These are phyloP conservation scores for Botrytis medusae DNA, from an alignment of 2,329 filamentous ascomycete species.

Conservation along the genomic window DNA sequence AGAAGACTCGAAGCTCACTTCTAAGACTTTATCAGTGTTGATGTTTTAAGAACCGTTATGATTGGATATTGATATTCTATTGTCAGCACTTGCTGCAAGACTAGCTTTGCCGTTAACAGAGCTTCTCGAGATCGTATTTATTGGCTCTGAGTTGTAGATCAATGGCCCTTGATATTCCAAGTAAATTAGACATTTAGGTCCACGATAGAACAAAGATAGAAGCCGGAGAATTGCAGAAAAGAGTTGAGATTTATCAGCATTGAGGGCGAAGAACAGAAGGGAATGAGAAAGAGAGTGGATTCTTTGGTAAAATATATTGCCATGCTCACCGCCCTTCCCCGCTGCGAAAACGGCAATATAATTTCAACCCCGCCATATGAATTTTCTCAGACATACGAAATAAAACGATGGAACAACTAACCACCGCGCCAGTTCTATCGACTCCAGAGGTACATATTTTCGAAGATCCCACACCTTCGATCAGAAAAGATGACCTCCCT, in stretches of 20 bases:
- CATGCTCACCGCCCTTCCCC: background rate
- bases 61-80: background rate
- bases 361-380: constrained; percentile 21
- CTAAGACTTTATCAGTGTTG: background rate
- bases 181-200: background rate
- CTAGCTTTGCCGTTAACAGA: background rate
- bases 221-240: background rate
- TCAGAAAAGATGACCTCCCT: background rate
- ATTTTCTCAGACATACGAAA: constrained; percentile 17
- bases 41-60: background rate
- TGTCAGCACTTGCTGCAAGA: background rate
- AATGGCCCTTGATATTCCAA: background rate
- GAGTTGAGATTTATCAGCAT: background rate
- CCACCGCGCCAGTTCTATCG: constrained; percentile 58
- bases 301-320: background rate
- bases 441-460: constrained; percentile 62
- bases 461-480: constrained; percentile 47
- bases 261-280: background rate
- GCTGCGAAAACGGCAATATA: background rate
- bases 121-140: background rate
- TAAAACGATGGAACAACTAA: constrained; percentile 21
- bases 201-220: background rate
- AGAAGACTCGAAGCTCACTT: background rate
- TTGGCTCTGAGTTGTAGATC: background rate
- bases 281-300: background rate